Base-by-base conservation (phyloP, 495 filamentous ascomycete genomes). In the Hypoxylon lienhwacheense region DNA sequence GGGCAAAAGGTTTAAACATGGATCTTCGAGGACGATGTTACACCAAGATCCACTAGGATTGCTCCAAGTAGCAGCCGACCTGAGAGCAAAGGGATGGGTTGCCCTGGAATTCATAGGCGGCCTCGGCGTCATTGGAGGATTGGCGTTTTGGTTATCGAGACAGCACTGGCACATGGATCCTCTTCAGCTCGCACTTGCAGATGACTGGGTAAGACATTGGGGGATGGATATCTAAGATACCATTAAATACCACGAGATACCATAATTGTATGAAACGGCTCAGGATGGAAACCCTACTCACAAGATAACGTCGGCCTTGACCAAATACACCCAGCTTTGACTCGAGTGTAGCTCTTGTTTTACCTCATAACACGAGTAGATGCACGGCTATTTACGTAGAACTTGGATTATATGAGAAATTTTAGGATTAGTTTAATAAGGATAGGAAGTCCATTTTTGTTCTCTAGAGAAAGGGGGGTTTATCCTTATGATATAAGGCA, bases 61-160 rank as follows among this genome's bases (percentile, higher is more conserved):
- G 16, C 73, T 91, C 50, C 76, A 83, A 51, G 82, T 87, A 64
- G 80, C 80, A 7, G 85, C 85, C n/a, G 81, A 85, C 20, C 61
- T 95, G 49, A 80, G 78, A 51, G 74, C 76, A 19, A 81, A 76
- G 48, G 81, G 89, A 1, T 85, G 86, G 79, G 53, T 84, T 36
- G 81, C 86, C 2, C 68, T 95, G n/a, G 85, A 89, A 68, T 78
- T 96, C 8, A 73, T 92, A n/a, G 86, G 89, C 0, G 81, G 84
- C 31, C 76, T 89, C 36, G 85, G 89, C 0, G 73, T 92, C 12
- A 67, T 93, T 8, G 87, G 89, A 14, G 89, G 88, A 12, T 64
- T 93, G 43, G 82, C 84, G 11, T 73, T 88, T 31, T 90, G 84
- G 85, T 47, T 70, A n/a, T 69, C 66, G 12, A 67, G 60, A 41